Conservation (phyloP, 176 grass and related monocot genomes). For the Triticum turgidum region DNA sequence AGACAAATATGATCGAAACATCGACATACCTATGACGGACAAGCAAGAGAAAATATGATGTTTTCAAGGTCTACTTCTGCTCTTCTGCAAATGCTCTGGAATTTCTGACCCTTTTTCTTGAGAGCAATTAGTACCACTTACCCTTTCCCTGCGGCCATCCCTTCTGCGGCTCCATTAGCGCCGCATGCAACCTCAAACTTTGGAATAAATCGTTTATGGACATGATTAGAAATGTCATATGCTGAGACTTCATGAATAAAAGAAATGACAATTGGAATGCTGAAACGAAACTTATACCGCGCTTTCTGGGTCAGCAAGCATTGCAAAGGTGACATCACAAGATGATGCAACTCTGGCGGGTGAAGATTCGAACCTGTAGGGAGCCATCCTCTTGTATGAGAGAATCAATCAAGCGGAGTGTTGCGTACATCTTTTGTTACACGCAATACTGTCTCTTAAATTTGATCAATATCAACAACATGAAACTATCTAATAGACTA, state of each 20-base stretch:
- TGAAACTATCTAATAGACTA: neutral
- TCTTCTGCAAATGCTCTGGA: conserved; percentile 24
- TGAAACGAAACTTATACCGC: conserved; percentile 41
- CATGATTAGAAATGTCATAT: conserved; percentile 28
- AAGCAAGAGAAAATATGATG: conserved; percentile 20
- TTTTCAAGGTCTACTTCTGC: conserved; percentile 19
- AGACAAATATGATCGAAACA: conserved; percentile 38
- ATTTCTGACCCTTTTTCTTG: conserved; percentile 19
- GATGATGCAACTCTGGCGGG: conserved; percentile 68
- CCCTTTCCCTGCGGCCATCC: conserved; percentile 79
- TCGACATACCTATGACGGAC: conserved; percentile 56
- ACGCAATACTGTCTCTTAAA: neutral
- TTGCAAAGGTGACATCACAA: conserved; percentile 79
- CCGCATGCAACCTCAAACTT: conserved; percentile 73
- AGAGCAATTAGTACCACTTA: conserved; percentile 54
- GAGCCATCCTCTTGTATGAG: neutral
- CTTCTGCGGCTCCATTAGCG: conserved; percentile 57
- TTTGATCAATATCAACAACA: neutral
- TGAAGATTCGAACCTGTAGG: conserved; percentile 65
- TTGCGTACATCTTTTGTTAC: neutral
- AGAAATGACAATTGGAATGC: neutral
- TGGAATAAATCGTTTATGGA: conserved; percentile 28
- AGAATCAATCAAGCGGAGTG: neutral
- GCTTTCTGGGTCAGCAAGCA: conserved; percentile 82
- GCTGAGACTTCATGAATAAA: conserved; percentile 20